Base-by-base conservation (phyloP, 371 early-diverging fungal species). In the Apophysomyces sp. region DNA sequence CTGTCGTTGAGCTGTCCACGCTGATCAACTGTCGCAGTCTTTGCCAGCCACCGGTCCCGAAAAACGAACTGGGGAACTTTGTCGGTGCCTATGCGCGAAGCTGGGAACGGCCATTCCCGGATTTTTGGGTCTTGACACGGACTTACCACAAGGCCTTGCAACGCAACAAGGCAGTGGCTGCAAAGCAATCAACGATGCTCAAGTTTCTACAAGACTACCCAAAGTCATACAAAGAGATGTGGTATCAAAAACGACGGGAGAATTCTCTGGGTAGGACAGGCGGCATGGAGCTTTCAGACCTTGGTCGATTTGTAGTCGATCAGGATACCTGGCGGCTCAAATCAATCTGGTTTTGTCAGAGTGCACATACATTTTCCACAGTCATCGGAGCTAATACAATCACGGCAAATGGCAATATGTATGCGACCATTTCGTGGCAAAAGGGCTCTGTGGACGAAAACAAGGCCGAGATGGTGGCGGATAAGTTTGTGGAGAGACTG, bases 281-380 rank as follows among this genome's bases (percentile, higher is more conserved):
- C 13, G 78, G 81, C 4, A 18, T 80, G 3, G 81, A 80, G 31
- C 55, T 69, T 0, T 77, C 77, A 8, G 81, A 80, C 65, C 66
- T 80, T 3, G 81, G 78, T 3, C 56, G 55, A 31, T 64, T 72
- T 24, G 39, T 18, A 37, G 37, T 16, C 31, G 15, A 13, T n/a
- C 12, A 31, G 52, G 52, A 11, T 26, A 12, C 12, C 12, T 74
- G 72, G 72, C 57, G 24, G 13, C 4, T 70, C 11, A 32, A 55
- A 34, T 55, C 55, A 27, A 16, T 73, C 7, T 77, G 66, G 58
- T 80, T 80, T 49, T 66, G 65, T 28, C 81, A 80, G 37, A 75
- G 76, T 39, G 68, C 73, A 4, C 72, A 75, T 6, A 69, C 58
- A 9, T 71, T 56, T 37, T 67, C 66, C 1, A 52, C 27, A 12